Conservation (phyloP, 768 basidiomycete species). For the Phanerodontia chrysosporium region DNA sequence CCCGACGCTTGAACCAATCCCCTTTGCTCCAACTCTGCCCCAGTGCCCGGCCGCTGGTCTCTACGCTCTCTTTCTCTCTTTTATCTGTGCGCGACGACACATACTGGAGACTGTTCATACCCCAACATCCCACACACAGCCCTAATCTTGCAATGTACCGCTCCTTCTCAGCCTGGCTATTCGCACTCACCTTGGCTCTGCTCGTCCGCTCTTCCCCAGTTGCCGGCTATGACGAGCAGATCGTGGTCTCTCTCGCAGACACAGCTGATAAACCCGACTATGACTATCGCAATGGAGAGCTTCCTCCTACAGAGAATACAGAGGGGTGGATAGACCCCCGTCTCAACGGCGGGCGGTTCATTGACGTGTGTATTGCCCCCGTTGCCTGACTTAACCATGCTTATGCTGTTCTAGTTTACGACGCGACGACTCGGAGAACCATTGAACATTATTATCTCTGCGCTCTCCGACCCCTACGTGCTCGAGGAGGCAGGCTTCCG, state of each 20-base stretch:
- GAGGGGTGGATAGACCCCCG: constrained; percentile 66
- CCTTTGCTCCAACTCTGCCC: constrained; percentile 4
- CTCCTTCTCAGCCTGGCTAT: background rate
- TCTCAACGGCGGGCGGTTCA: constrained; percentile 62
- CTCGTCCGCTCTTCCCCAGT: constrained; percentile 4
- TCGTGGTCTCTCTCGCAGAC: background rate
- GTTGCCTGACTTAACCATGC: background rate
- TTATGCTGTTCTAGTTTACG: constrained; percentile 47
- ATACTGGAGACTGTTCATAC: background rate
- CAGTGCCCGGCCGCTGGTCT: constrained; percentile 11
- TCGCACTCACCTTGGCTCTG: background rate
- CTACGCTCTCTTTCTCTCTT: background rate
- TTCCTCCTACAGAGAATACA: constrained; percentile 24
- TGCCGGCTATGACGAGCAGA: background rate
- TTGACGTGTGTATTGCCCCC: constrained; percentile 55
- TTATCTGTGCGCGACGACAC: too few relatives aligned
- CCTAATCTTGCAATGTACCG: background rate
- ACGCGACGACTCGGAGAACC: constrained; percentile 70
- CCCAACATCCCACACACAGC: background rate
- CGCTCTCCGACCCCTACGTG: constrained; percentile 72
- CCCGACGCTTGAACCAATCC: background rate
- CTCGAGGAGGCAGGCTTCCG: constrained; percentile 72
- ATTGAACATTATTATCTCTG: constrained; percentile 79
- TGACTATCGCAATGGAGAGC: constrained; percentile 23
- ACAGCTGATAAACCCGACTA: too few relatives aligned